Conservation (phyloP, 148 eudicot genomes). For the Cornus controversa region DNA sequence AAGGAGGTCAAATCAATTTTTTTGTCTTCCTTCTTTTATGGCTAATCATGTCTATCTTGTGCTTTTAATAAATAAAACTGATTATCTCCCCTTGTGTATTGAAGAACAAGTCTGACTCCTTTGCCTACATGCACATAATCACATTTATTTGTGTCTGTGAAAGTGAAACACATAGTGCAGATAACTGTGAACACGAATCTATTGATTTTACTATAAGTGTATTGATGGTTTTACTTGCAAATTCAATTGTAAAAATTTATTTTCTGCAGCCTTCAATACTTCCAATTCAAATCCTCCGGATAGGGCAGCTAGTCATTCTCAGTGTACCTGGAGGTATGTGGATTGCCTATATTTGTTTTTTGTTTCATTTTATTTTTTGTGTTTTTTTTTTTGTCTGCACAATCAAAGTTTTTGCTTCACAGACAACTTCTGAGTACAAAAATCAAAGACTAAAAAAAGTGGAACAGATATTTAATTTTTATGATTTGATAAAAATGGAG, state of each 20-base stretch:
- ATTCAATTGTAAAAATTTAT: neutral
- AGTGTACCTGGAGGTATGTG: constrained; percentile 91
- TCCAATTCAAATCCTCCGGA: constrained; percentile 83
- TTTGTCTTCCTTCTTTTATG: neutral
- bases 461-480: too few relatives aligned
- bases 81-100: neutral
- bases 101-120: neutral
- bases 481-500: too few relatives aligned
- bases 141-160: neutral
- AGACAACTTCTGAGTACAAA: too few relatives aligned
- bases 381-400: neutral
- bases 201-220: neutral
- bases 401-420: neutral
- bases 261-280: constrained; percentile 88
- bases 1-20: neutral
- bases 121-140: neutral
- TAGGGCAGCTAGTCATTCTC: constrained; percentile 88
- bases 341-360: constrained; percentile 17
- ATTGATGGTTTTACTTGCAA: neutral
- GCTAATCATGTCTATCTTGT: neutral
- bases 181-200: neutral
- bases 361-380: neutral
- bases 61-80: neutral
- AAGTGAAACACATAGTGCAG: neutral
- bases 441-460: too few relatives aligned